Conservation (phyloP, 2,329 filamentous ascomycete genomes). For the Cercospora sp. region DNA sequence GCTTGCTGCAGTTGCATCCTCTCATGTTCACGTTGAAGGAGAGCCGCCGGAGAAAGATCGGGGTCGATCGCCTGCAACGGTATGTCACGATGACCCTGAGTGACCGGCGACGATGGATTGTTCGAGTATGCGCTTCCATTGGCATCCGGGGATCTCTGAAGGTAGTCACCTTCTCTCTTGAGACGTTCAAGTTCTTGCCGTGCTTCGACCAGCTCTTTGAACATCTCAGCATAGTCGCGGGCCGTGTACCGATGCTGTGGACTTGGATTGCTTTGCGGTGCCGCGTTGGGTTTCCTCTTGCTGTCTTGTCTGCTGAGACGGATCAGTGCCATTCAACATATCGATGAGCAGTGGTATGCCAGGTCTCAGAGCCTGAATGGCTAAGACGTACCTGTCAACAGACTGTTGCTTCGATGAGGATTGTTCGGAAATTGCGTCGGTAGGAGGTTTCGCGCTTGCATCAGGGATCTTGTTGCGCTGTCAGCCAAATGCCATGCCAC, state of each 20-base stretch:
- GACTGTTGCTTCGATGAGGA: conserved; percentile 28
- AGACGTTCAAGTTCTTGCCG: neutral
- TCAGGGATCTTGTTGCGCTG: neutral
- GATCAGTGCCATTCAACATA: neutral
- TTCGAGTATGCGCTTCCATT: neutral
- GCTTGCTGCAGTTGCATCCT: conserved; percentile 5
- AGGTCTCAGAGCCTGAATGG: neutral
- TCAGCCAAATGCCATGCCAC: neutral
- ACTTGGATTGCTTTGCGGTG: neutral
- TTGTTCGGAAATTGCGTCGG: conserved; percentile 8
- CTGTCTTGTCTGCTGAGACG: neutral
- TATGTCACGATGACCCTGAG: neutral
- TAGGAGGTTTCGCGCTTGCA: neutral
- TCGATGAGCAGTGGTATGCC: neutral
- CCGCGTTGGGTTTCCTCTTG: neutral
- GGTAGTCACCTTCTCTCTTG: neutral
- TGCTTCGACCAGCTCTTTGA: neutral
- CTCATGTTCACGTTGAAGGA: conserved; percentile 7
- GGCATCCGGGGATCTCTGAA: neutral
- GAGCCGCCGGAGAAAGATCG: neutral
- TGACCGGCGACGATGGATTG: neutral
- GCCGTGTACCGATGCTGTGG: neutral
- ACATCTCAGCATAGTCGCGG: neutral
- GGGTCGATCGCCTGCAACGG: neutral
- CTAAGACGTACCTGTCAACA: conserved; percentile 23